Conservation (phyloP, 208 protist species). For the Naegleria lovaniensis region DNA sequence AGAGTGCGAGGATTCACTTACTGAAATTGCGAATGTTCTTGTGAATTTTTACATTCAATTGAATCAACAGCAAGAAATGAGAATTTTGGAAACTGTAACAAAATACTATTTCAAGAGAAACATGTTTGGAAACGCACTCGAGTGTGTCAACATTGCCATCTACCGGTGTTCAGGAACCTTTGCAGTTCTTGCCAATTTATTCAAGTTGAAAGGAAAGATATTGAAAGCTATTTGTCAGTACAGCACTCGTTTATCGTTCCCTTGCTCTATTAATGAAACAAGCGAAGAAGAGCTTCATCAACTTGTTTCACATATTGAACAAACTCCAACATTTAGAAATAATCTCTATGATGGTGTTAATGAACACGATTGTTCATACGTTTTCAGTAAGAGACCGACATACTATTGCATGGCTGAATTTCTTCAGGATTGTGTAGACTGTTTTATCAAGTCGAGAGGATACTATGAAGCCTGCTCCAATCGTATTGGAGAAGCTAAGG, state of each 20-base stretch:
- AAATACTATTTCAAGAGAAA: not conserved
- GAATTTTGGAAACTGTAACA: not conserved
- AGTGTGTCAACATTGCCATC: not conserved
- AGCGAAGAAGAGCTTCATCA: not conserved
- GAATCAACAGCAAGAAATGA: not conserved
- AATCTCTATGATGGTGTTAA: no score
- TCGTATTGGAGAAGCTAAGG: not conserved
- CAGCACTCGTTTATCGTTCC: not conserved
- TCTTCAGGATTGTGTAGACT: not conserved
- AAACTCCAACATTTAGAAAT: not conserved
- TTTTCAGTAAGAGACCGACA: not conserved
- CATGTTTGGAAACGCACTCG: not conserved
- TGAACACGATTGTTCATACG: no score
- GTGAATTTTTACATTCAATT: not conserved
- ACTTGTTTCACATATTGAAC: not conserved
- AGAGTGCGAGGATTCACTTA: not conserved
- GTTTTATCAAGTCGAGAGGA: not conserved
- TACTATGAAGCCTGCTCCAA: not conserved
- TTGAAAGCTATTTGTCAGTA: not conserved
- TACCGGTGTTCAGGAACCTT: not conserved
- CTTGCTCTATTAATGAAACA: not conserved
- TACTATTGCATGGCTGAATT: not conserved
- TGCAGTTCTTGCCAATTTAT: not conserved
- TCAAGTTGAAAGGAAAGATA: not conserved
- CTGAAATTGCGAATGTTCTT: not conserved